A percentile compares a stretch with the other conserved stretches of the same genome.
These are phyloP conservation scores for Paramyrothecium roridum DNA, from an alignment of 2,329 filamentous ascomycete species.

Conservation along the genomic window DNA sequence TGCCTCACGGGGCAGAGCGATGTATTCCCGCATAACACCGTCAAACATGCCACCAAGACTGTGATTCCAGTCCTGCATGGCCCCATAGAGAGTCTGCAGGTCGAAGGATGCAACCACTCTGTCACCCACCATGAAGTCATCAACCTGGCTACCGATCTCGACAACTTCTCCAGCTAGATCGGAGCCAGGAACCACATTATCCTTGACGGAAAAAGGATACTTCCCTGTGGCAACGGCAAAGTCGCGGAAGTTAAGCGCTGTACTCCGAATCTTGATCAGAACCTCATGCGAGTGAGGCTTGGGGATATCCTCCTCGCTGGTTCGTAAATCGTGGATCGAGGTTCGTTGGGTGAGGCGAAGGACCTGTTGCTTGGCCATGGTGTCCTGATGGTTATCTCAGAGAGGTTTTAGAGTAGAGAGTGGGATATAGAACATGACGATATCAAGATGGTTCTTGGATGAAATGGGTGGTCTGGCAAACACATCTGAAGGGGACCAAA, in stretches of 20 bases:
- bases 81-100: constrained; percentile 19
- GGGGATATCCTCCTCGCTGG: constrained; percentile 19
- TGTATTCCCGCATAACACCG: constrained; percentile 38
- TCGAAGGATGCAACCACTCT: constrained; percentile 23
- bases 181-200: constrained; percentile 29
- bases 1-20: constrained; percentile 33
- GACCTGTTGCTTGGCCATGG: constrained; percentile 5
- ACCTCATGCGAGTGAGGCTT: constrained; percentile 18
- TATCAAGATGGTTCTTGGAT: no score
- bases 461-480: no score
- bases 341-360: constrained; percentile 5
- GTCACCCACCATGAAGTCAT: constrained; percentile 24
- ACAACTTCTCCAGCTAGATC: constrained; percentile 32
- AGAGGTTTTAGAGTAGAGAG: no score
- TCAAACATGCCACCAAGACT: constrained; percentile 25
- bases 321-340: constrained; percentile 16
- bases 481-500: no score
- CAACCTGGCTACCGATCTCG: constrained; percentile 19
- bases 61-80: constrained; percentile 12
- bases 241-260: constrained; percentile 31
- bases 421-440: no score
- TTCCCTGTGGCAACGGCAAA: constrained; percentile 19
- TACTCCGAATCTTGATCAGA: constrained; percentile 23
- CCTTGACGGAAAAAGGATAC: constrained; percentile 27
- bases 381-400: neutral